These are phyloP conservation scores for Eucalyptus microcorys DNA, from an alignment of 345 rosid species.

Conservation along the genomic window DNA sequence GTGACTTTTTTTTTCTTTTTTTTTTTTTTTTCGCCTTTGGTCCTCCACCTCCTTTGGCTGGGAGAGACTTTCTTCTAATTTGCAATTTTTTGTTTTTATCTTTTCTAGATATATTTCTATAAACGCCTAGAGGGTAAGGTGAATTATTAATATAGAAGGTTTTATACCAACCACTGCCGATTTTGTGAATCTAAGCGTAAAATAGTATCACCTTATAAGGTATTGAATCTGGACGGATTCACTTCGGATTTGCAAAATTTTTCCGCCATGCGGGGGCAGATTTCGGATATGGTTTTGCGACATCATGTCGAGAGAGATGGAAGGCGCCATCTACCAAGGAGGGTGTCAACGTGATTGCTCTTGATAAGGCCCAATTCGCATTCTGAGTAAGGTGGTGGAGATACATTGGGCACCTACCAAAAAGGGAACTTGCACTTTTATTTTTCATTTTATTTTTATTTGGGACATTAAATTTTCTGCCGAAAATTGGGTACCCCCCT, in stretches of 20 bases:
- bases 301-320: neutral
- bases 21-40: neutral
- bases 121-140: neutral
- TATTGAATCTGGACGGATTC: neutral
- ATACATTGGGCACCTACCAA: neutral
- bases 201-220: neutral
- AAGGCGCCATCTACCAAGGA: neutral
- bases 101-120: neutral
- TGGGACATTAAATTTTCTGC: neutral
- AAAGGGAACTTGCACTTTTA: neutral
- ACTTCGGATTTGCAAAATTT: neutral
- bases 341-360: neutral
- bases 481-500: neutral
- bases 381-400: neutral
- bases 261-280: fast-evolving
- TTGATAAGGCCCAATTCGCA: neutral
- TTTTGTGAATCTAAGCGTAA: fast-evolving
- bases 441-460: neutral
- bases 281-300: neutral
- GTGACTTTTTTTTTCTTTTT: neutral
- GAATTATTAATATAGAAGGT: neutral
- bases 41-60: neutral
- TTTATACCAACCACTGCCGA: neutral
- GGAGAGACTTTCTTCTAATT: neutral
- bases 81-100: neutral